Conservation (phyloP, 495 filamentous ascomycete species). For the Talaromyces thailandensis region DNA sequence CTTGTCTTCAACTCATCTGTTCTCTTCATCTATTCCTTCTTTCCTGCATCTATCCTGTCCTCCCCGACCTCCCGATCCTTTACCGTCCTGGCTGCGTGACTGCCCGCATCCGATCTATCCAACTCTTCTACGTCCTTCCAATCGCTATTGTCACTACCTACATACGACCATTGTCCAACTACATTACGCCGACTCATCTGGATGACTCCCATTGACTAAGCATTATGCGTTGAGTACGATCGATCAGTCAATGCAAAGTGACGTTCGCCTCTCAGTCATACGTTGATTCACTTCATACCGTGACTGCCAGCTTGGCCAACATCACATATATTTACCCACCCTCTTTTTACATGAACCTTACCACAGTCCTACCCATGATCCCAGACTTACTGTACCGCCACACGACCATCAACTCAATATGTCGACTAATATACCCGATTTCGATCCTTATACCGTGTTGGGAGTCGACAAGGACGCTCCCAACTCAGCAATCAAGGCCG, state of each 20-base stretch:
- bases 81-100: neutral
- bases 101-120: neutral
- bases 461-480: constrained; percentile 70
- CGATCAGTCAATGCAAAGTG: neutral
- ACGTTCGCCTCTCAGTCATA: neutral
- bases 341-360: neutral
- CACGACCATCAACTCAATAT: constrained; percentile 33
- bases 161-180: neutral
- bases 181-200: neutral
- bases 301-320: neutral
- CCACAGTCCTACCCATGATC: neutral
- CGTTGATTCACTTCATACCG: neutral
- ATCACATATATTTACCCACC: neutral
- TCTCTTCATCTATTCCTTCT: neutral
- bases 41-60: neutral
- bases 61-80: neutral
- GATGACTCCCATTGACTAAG: neutral
- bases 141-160: neutral
- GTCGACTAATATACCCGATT: constrained; percentile 47
- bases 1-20: neutral
- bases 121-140: neutral
- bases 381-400: neutral
- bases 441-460: constrained; percentile 77
- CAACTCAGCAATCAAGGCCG: constrained; percentile 62
- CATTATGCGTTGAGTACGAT: neutral